Conservation (phyloP, 208 protist genomes). For the Trichomonas tenax region DNA sequence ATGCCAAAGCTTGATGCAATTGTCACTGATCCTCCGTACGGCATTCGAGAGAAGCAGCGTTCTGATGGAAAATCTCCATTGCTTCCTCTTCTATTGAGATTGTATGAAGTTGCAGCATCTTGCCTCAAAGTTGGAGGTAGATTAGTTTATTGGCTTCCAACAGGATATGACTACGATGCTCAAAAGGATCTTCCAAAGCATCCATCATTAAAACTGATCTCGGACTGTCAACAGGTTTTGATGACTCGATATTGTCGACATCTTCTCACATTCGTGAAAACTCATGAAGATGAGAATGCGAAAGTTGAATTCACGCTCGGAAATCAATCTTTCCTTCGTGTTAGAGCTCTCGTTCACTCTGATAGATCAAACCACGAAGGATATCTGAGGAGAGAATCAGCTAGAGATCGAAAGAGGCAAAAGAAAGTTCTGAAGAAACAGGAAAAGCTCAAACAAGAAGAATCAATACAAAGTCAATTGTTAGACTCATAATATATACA, state of each 20-base stretch:
- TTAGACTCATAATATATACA: no score
- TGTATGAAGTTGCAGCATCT: neutral
- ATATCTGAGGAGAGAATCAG: no score
- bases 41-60: neutral
- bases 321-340: neutral
- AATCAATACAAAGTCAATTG: no score
- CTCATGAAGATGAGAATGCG: neutral
- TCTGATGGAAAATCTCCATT: neutral
- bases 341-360: neutral
- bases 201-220: neutral
- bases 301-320: neutral
- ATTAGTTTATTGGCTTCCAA: neutral
- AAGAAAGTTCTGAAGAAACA: no score
- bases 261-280: neutral
- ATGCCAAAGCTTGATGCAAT: neutral
- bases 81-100: neutral
- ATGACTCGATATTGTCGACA: neutral
- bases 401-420: no score
- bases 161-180: neutral
- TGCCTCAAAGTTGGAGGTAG: neutral
- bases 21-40: constrained; percentile 8
- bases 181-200: neutral
- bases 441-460: no score
- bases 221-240: neutral
- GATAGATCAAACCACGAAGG: no score